phyloP scores from a whole-genome alignment of 768 basidiomycete species.

The Daedaleopsis sinensis region DNA sequence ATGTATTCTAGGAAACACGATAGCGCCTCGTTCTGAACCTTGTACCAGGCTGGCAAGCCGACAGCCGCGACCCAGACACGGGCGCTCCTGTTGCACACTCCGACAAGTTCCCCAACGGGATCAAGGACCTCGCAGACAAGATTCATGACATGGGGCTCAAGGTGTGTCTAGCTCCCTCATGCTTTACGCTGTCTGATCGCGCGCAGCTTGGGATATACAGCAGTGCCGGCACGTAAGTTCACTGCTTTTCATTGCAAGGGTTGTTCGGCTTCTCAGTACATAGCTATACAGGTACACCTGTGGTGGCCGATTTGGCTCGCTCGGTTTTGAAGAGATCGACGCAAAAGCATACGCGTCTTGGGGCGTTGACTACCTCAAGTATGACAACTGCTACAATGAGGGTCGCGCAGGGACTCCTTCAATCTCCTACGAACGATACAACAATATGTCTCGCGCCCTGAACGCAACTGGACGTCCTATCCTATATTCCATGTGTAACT shows the following conservation, averaged over 20 bases:
- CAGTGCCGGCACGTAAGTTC: conserved; percentile 34
- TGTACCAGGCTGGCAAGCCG: conserved; percentile 36
- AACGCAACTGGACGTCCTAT: conserved; percentile 43
- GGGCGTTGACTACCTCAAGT: conserved; percentile 43
- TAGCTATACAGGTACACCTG: conserved; percentile 34
- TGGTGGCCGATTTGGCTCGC: conserved; percentile 40
- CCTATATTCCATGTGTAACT: conserved; percentile 43
- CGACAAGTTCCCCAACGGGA: conserved; percentile 35
- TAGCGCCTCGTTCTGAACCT: neutral
- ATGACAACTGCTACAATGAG: conserved; percentile 46
- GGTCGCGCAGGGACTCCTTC: conserved; percentile 38
- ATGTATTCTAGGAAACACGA: conserved; percentile 6
- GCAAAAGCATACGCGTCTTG: conserved; percentile 43
- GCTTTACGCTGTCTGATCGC: neutral
- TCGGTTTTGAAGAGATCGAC: conserved; percentile 44
- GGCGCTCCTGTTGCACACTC: conserved; percentile 36
- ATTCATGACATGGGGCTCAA: conserved; percentile 38
- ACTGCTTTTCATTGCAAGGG: neutral
- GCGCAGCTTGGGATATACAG: conserved; percentile 40
- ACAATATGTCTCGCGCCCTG: conserved; percentile 41
- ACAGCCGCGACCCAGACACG: conserved; percentile 32
- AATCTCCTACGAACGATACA: conserved; percentile 40
- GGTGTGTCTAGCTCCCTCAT: conserved; percentile 18
- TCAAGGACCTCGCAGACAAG: conserved; percentile 35
- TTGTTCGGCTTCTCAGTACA: neutral